phyloP scores from a whole-genome alignment of 306 rosid species.

The Cucurbita ficifolia region DNA sequence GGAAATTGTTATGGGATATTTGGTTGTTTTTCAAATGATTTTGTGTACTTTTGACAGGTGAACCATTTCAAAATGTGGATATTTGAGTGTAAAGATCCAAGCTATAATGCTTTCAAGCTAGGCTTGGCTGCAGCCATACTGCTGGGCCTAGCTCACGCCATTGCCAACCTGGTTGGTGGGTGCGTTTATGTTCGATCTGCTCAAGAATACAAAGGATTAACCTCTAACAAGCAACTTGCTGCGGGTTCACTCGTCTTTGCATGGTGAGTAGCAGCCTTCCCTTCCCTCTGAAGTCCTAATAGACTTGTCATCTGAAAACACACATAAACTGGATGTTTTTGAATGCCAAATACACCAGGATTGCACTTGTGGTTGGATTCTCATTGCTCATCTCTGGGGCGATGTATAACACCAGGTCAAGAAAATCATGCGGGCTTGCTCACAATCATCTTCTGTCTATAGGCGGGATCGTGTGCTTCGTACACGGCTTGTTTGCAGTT shows the following conservation, averaged over 20 bases:
- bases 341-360: conserved; percentile 23
- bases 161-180: conserved; percentile 53
- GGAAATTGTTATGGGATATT: not conserved
- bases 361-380: conserved; percentile 27
- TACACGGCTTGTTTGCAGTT: conserved; percentile 48
- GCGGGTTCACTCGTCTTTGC: conserved; percentile 35
- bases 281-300: not conserved
- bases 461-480: conserved; percentile 70
- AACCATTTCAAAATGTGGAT: conserved; percentile 46
- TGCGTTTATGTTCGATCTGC: conserved; percentile 45
- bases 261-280: conserved; percentile 26
- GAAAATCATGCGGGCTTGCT: conserved; percentile 46
- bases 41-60: conserved; percentile 18
- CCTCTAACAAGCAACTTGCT: conserved; percentile 40
- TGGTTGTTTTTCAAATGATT: not conserved
- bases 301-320: not conserved
- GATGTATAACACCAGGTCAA: conserved; percentile 44
- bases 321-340: not conserved
- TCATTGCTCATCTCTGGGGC: conserved; percentile 46
- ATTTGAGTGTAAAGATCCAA: conserved; percentile 57
- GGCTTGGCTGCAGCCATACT: conserved; percentile 60
- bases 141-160: conserved; percentile 34
- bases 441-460: conserved; percentile 39
- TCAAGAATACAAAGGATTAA: conserved; percentile 17
- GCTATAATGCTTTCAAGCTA: conserved; percentile 53